These are phyloP conservation scores for Chrysanthemum lavandulifolium DNA, from an alignment of 129 eudicot genomes.

Conservation along the genomic window DNA sequence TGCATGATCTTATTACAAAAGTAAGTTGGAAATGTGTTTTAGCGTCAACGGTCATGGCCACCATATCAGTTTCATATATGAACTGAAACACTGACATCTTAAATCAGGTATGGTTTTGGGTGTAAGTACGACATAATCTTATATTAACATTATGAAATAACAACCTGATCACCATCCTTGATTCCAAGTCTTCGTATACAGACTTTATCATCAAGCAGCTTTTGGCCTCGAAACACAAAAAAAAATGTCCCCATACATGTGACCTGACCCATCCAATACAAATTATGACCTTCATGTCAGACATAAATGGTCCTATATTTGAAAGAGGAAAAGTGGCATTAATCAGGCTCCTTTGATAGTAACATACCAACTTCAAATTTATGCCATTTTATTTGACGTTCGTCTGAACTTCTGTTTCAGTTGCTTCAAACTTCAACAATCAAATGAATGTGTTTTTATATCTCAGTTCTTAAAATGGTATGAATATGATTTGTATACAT, in stretches of 20 bases:
- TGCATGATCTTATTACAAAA: not conserved
- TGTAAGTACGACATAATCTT: too few relatives aligned
- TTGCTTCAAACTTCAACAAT: too few relatives aligned
- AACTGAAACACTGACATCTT: too few relatives aligned
- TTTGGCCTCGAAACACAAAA: conserved; percentile 52
- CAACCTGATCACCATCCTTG: conserved; percentile 67
- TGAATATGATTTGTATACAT: too few relatives aligned
- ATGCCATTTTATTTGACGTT: too few relatives aligned
- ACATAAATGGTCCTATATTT: not conserved
- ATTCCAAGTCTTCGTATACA: conserved; percentile 45
- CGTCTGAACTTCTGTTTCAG: too few relatives aligned
- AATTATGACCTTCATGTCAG: conserved; percentile 3
- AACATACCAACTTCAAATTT: too few relatives aligned
- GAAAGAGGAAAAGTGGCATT: too few relatives aligned
- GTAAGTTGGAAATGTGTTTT: not conserved
- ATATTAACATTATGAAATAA: not conserved
- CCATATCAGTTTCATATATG: not conserved
- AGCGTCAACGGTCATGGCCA: not conserved
- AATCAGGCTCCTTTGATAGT: too few relatives aligned
- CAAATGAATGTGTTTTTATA: too few relatives aligned
- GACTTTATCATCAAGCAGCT: conserved; percentile 43
- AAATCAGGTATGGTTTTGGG: too few relatives aligned
- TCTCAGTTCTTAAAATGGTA: too few relatives aligned
- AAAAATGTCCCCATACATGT: conserved; percentile 60
- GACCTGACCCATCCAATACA: conserved; percentile 32